Evolutionary conservation across 345 rosid genomes (phyloP), one percentile per base, ranked within the genome.

Genomic region (Euphorbia tirucalli): DNA sequence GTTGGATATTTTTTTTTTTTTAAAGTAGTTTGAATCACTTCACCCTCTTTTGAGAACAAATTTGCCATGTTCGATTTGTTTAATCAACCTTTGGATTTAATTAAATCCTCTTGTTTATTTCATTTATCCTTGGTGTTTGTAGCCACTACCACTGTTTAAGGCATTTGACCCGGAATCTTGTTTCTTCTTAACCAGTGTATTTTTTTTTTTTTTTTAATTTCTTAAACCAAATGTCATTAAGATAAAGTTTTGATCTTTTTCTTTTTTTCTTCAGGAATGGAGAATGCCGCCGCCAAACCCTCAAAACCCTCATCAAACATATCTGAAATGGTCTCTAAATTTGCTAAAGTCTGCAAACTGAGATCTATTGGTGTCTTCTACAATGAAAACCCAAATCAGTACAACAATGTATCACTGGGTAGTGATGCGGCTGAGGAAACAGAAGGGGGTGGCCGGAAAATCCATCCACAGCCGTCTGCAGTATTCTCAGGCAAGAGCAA

Each of bases 301-400:
- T 58, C 77, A 46, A 84, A 72, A 37, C 69, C 85, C 55, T 75
- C 92, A 66, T 81, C 82, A 28, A 85, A 83, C 68, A 69, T 82
- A 69, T 77, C 85, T 11, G 90, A 85, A 9, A 74, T 86, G 27
- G 81, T 86, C 58, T 83, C 92, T 60, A 89, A 77, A 46, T 82
- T 86, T 79, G 85, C 87, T 21, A 86, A 85, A 81, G 79, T 78
- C 77, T 86, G 89, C 80, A 86, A 77, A 73, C 66, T 83, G 66
- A 89, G 87, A 77, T 86, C 92, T 70, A 69, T 86, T 63, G 95
- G 87, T 75, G 89, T 86, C 16, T 82, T 87, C 55, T 65, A 74
- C 72, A 64, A 76, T 58, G 84, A 82, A 50, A 78, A 70, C 69
- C 74, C 73, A 31, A 77, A 76, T 74, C 82, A 65, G 56, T n/a